Conservation (phyloP, 2,329 filamentous ascomycete species). For the Biscogniauxia sp. region DNA sequence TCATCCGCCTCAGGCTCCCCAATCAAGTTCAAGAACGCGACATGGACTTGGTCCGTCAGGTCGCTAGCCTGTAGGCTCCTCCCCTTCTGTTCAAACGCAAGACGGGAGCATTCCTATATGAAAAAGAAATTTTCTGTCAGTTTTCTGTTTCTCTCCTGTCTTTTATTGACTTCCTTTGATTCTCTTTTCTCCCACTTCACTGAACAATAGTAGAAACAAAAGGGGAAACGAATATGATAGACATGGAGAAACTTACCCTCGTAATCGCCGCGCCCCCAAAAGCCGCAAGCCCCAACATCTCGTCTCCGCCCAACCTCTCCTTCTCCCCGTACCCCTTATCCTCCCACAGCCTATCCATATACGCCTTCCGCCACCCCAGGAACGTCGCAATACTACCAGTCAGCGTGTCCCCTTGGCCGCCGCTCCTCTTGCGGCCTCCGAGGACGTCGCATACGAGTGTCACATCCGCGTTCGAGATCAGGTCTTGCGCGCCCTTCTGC, state of each 20-base stretch:
- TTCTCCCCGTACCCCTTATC: slow-evolving; percentile 48
- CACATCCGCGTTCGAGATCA: slow-evolving; percentile 74
- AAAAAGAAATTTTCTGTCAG: not conserved
- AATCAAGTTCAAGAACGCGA: slow-evolving; percentile 75
- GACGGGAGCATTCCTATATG: slow-evolving; percentile 73
- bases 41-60: slow-evolving; percentile 84
- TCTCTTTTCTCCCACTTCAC: not conserved
- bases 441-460: slow-evolving; percentile 75
- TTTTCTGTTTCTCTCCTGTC: too few species aligned
- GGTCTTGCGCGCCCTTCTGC: slow-evolving; percentile 82
- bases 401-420: slow-evolving; percentile 92
- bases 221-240: too few species aligned
- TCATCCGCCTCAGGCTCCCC: slow-evolving; percentile 55
- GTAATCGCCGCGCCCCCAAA: slow-evolving; percentile 59
- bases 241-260: slow-evolving; percentile 66
- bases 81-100: slow-evolving; percentile 83
- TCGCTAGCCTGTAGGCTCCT: slow-evolving; percentile 90
- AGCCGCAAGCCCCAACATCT: not conserved
- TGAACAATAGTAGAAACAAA: not conserved
- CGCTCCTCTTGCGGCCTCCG: slow-evolving; percentile 85
- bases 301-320: slow-evolving; percentile 57
- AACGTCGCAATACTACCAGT: slow-evolving; percentile 88
- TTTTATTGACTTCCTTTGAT: not conserved
- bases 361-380: slow-evolving; percentile 83
- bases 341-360: slow-evolving; percentile 79